Evolutionary conservation across 768 basidiomycete genomes (phyloP), one percentile per base, ranked within the genome.

Genomic region (Kwoniella europaea): DNA sequence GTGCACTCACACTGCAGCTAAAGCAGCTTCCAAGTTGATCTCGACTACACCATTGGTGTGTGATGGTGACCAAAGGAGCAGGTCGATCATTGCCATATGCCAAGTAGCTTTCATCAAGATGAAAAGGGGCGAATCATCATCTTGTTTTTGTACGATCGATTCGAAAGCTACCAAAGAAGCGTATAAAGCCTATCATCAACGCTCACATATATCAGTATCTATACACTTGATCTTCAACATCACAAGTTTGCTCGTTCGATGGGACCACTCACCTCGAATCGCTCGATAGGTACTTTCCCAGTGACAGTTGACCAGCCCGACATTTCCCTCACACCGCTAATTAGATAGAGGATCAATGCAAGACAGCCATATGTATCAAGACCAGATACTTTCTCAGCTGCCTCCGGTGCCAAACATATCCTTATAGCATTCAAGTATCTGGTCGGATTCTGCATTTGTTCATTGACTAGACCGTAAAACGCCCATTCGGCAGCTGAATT

Each of bases 231-330:
- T 27, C 27, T 27, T 27, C 27, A 4, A 27, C 27, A 27, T 27
- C 4, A 27, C 27, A 27, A 27, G 27, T 2, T 27, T 3, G 4
- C 27, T 27, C 4, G 27, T 27, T 27, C 27, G 27, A 27, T 27
- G 27, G 27, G 27, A 27, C 16, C 13, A 68, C 77, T 66, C 68
- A 74, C 78, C 60, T 77, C 74, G 43, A 77, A 74, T 2, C 78
- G 41, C 12, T 77, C 78, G 18, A 65, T 62, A 41, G 65, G 65
- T 7, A 75, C 50, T 43, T 71, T 41, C 3, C 76, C 76, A 22
- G 78, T 74, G 69, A 79, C 77, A 0, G 78, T 73, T 18, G 76
- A 74, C 74, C 74, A 79, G 12, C 78, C 78, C 3, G 76, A 77
- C 10, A 77, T 68, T 57, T 79, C 78, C 16, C 78, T 43, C 13